These are phyloP conservation scores for Geranium rotundifolium DNA, from an alignment of 345 rosid species.

Conservation along the genomic window DNA sequence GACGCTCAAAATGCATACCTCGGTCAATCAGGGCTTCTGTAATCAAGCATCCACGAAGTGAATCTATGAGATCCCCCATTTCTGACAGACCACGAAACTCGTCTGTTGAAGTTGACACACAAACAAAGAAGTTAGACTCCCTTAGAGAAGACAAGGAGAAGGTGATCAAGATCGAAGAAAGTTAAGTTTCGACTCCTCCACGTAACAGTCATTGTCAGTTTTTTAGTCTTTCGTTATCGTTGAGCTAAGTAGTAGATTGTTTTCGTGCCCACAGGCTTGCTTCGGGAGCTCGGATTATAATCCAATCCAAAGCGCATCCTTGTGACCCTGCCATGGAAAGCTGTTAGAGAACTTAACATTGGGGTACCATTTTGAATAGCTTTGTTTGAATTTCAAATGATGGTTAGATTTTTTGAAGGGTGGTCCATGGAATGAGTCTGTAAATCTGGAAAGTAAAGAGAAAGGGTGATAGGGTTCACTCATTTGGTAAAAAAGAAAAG, in stretches of 20 bases:
- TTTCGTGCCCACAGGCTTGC: constrained; percentile 66
- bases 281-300: constrained; percentile 96
- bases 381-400: not conserved
- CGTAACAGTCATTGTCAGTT: not conserved
- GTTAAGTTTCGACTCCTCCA: constrained; percentile 42
- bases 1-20: constrained; percentile 47
- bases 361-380: not conserved
- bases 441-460: not conserved
- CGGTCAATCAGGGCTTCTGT: constrained; percentile 48
- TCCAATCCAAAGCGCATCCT: constrained; percentile 55
- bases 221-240: not conserved
- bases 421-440: not conserved
- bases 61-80: constrained; percentile 62
- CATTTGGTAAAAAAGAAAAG: not conserved
- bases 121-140: constrained; percentile 30
- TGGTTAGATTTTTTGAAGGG: not conserved
- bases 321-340: constrained; percentile 18
- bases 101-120: constrained; percentile 31
- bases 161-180: constrained; percentile 82
- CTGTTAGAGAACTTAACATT: constrained; percentile 12
- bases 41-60: constrained; percentile 45
- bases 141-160: constrained; percentile 52
- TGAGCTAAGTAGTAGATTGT: not conserved
- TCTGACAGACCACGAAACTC: constrained; percentile 53
- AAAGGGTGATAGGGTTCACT: not conserved